Evolutionary conservation across 2,329 filamentous ascomycete species (phyloP).

Genomic region (Trichoderma oligosporum): DNA sequence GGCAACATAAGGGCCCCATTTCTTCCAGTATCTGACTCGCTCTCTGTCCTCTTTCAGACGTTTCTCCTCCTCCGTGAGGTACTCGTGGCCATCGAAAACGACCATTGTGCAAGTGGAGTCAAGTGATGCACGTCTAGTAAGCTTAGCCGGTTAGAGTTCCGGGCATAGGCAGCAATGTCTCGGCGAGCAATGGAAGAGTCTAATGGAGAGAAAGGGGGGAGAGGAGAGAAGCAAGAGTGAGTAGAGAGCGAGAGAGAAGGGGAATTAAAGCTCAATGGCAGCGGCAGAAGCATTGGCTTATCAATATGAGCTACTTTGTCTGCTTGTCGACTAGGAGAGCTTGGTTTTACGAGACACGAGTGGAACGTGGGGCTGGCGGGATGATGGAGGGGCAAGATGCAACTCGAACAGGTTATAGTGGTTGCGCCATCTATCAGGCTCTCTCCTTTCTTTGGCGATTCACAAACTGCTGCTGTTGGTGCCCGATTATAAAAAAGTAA

Average conservation of each 20-base stretch:
- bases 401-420: constrained; percentile 11
- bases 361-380: constrained; percentile 13
- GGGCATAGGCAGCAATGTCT: background rate
- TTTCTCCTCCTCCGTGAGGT: constrained; percentile 85
- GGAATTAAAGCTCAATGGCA: constrained; percentile 9
- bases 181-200: background rate
- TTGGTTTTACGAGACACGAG: constrained; percentile 4
- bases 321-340: background rate
- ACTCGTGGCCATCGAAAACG: constrained; percentile 81
- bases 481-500: background rate
- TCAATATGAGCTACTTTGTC: constrained; percentile 13
- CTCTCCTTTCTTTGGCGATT: background rate
- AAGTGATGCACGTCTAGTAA: background rate
- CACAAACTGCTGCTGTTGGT: constrained; percentile 7
- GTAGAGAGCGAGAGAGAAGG: constrained; percentile 14
- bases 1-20: constrained; percentile 91
- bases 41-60: constrained; percentile 82
- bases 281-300: constrained; percentile 10
- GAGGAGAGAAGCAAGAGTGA: constrained; percentile 10
- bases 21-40: constrained; percentile 91
- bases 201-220: background rate
- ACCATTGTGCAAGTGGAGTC: constrained; percentile 61
- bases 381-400: constrained; percentile 14
- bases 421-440: constrained; percentile 16
- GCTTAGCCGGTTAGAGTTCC: background rate